These are phyloP conservation scores for Aureobasidium sp. DNA, from an alignment of 2,329 filamentous ascomycete species.

Conservation along the genomic window DNA sequence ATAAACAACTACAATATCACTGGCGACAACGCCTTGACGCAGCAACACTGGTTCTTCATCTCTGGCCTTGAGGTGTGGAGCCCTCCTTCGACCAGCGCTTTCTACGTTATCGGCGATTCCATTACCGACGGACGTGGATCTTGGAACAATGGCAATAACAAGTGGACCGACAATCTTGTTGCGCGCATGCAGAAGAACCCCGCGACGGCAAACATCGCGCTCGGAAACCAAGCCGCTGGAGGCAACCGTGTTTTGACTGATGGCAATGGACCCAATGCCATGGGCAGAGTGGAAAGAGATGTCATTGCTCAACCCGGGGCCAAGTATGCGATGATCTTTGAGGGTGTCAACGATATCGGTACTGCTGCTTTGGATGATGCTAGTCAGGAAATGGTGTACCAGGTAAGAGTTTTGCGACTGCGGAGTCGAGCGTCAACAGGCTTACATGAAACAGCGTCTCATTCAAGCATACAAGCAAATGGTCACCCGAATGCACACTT, in stretches of 20 bases:
- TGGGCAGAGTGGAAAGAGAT: conserved; percentile 57
- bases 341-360: conserved; percentile 65
- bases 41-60: conserved; percentile 51
- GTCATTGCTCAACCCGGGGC: conserved; percentile 52
- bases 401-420: neutral
- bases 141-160: neutral
- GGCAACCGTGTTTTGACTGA: conserved; percentile 58
- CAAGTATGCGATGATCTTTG: conserved; percentile 58
- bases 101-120: conserved; percentile 56
- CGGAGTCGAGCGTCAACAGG: neutral
- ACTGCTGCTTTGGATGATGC: conserved; percentile 23
- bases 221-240: conserved; percentile 61
- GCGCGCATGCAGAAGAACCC: conserved; percentile 43
- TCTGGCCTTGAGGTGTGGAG: conserved; percentile 50
- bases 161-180: conserved; percentile 53
- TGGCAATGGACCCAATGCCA: conserved; percentile 55
- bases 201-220: conserved; percentile 43
- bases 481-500: conserved; percentile 46
- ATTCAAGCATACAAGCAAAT: conserved; percentile 55
- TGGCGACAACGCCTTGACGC: conserved; percentile 26
- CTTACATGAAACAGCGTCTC: conserved; percentile 28
- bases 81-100: conserved; percentile 36
- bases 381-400: neutral
- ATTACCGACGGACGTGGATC: conserved; percentile 32
- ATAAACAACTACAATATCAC: conserved; percentile 43